These are phyloP conservation scores for Beta corolliflora DNA, from an alignment of 179 eudicot genomes.

Conservation along the genomic window DNA sequence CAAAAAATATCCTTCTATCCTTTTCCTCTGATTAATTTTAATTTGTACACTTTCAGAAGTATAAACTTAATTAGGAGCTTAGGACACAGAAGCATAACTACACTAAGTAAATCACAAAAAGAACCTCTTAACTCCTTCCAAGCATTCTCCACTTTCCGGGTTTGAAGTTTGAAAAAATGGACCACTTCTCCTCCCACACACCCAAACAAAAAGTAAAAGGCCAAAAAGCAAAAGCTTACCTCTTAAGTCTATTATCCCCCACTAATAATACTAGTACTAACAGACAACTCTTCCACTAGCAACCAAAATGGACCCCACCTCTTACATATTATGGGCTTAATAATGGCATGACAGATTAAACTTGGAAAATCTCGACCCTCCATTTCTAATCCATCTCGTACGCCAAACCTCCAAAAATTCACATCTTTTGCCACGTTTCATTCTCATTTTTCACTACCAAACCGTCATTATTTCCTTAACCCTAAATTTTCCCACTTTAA, in stretches of 20 bases:
- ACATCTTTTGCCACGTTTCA: constrained; percentile 25
- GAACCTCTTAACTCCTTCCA: neutral
- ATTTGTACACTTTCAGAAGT: neutral
- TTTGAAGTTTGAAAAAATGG: constrained; percentile 11
- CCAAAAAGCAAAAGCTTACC: constrained; percentile 27
- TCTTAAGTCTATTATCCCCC: constrained; percentile 25
- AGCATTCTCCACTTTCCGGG: neutral
- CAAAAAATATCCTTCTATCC: neutral
- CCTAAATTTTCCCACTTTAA: constrained; percentile 1
- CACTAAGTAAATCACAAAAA: constrained; percentile 10
- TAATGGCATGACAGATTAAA: neutral
- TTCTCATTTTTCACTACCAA: neutral
- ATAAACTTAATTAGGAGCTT: neutral
- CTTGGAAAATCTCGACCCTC: constrained; percentile 15
- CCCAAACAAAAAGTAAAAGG: constrained; percentile 21
- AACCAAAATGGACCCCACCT: constrained; percentile 4
- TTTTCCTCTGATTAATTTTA: neutral
- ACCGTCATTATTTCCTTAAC: constrained; percentile 14
- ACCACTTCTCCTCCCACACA: constrained; percentile 19
- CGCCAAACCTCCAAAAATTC: neutral
- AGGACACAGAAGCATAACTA: neutral
- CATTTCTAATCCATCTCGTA: constrained; percentile 1
- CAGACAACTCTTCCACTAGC: constrained; percentile 27
- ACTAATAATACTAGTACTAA: neutral
- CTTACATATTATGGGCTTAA: neutral